Conservation (phyloP, 208 protist genomes). For the Crithidia sp. region DNA sequence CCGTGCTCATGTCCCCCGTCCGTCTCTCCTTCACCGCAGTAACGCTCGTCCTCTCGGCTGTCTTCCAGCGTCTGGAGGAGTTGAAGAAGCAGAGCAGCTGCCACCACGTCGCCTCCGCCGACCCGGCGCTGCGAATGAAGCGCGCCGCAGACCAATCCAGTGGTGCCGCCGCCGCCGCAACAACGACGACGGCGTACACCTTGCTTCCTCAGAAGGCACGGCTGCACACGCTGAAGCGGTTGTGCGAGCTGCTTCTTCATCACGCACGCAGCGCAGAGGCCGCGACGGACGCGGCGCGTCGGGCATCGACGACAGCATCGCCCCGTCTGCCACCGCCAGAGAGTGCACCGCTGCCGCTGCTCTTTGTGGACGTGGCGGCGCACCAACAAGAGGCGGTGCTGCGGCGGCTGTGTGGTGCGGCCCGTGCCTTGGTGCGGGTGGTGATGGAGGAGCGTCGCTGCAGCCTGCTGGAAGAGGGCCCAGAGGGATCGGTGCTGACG, state of each 20-base stretch:
- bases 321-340: not conserved
- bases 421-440: conserved; percentile 69
- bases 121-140: not conserved
- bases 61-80: conserved; percentile 44
- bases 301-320: not conserved
- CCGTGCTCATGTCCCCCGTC: conserved; percentile 1
- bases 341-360: not conserved
- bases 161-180: not conserved
- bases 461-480: conserved; percentile 62
- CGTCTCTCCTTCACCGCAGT: conserved; percentile 57
- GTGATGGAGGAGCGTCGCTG: conserved; percentile 81
- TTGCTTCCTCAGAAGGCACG: conserved; percentile 83
- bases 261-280: conserved; percentile 27
- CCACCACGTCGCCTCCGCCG: conserved; percentile 4
- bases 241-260: conserved; percentile 66
- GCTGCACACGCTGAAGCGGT: conserved; percentile 70
- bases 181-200: conserved; percentile 30
- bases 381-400: conserved; percentile 52
- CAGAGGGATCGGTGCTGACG: conserved; percentile 69
- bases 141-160: not conserved
- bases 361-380: conserved; percentile 51
- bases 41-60: conserved; percentile 36
- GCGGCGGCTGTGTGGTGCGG: conserved; percentile 50
- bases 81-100: conserved; percentile 58
- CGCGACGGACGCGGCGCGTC: not conserved